Conservation (phyloP, 1,139 yeast species). For the Scheffersomyces titani region DNA sequence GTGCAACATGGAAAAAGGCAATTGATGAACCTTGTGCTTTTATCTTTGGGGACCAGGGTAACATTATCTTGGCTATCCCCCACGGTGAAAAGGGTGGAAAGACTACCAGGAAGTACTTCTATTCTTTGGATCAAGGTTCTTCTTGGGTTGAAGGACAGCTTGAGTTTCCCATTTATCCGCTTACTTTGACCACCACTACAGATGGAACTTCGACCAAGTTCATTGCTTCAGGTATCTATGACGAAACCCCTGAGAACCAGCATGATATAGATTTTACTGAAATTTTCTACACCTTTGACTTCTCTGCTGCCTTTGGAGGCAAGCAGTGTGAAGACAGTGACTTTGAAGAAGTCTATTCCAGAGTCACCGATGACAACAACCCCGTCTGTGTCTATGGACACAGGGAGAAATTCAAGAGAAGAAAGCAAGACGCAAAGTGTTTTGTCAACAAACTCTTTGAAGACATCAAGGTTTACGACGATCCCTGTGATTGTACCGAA, state of each 20-base stretch:
- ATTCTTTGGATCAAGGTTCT: slow-evolving; percentile 74
- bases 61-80: slow-evolving; percentile 66
- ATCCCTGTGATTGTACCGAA: slow-evolving; percentile 65
- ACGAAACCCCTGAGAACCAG: slow-evolving; percentile 17
- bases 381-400: slow-evolving; percentile 78
- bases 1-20: slow-evolving; percentile 65
- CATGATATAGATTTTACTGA: slow-evolving; percentile 15
- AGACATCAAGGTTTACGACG: slow-evolving; percentile 58
- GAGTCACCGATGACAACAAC: slow-evolving; percentile 46
- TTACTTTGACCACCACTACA: slow-evolving; percentile 56
- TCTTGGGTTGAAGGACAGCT: slow-evolving; percentile 59
- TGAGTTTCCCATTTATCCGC: slow-evolving; percentile 50
- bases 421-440: slow-evolving; percentile 71
- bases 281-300: slow-evolving; percentile 55
- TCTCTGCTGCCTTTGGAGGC: slow-evolving; percentile 56
- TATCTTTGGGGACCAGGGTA: slow-evolving; percentile 81
- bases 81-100: slow-evolving; percentile 19
- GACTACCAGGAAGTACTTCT: slow-evolving; percentile 39
- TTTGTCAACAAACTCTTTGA: slow-evolving; percentile 61
- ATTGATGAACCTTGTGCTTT: slow-evolving; percentile 57
- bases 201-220: slow-evolving; percentile 74
- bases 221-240: slow-evolving; percentile 50
- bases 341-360: slow-evolving; percentile 68
- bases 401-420: slow-evolving; percentile 63
- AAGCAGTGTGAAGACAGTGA: slow-evolving; percentile 55